These are phyloP conservation scores for Casaregolazyma suthepensis DNA, from an alignment of 1,139 yeast genomes.

Conservation along the genomic window DNA sequence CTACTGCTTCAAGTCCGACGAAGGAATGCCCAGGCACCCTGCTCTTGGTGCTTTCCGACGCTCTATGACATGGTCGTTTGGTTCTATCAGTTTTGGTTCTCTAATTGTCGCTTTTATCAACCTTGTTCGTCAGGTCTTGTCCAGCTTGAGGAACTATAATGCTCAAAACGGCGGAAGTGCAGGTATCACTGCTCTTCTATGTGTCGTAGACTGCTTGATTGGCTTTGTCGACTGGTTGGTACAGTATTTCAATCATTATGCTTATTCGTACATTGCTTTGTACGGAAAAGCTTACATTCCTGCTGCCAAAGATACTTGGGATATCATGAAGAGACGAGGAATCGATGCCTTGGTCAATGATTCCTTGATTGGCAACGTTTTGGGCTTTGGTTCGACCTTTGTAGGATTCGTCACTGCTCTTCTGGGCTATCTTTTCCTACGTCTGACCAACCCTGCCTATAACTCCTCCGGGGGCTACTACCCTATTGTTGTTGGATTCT, in stretches of 20 bases:
- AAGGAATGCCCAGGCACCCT: constrained; percentile 75
- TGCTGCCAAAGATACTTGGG: constrained; percentile 80
- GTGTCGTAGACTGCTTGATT: constrained; percentile 54
- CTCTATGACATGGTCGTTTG: constrained; percentile 81
- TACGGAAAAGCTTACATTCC: constrained; percentile 74
- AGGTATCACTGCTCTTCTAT: constrained; percentile 47
- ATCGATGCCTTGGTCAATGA: constrained; percentile 84
- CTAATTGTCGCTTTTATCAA: constrained; percentile 73
- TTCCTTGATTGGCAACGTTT: constrained; percentile 69
- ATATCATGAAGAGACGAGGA: constrained; percentile 71
- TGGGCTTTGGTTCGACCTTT: constrained; percentile 64
- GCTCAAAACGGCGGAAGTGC: constrained; percentile 42
- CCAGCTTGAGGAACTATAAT: constrained; percentile 41
- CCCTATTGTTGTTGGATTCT: constrained; percentile 72
- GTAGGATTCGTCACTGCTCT: constrained; percentile 66
- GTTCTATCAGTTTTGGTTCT: constrained; percentile 86
- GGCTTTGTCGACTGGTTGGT: constrained; percentile 72
- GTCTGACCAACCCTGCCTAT: constrained; percentile 66
- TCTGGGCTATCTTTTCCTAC: constrained; percentile 63
- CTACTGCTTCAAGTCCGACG: constrained; percentile 67
- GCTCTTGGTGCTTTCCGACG: constrained; percentile 78
- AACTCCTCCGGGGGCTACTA: constrained; percentile 60
- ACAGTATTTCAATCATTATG: constrained; percentile 83
- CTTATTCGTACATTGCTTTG: constrained; percentile 79
- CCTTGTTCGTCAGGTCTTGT: constrained; percentile 47